Percentiles rank a stretch among this genome's conserved stretches.
Evolutionary conservation across 2,329 filamentous ascomycete genomes (phyloP).

Genomic region (Aspergillus sp.): DNA sequence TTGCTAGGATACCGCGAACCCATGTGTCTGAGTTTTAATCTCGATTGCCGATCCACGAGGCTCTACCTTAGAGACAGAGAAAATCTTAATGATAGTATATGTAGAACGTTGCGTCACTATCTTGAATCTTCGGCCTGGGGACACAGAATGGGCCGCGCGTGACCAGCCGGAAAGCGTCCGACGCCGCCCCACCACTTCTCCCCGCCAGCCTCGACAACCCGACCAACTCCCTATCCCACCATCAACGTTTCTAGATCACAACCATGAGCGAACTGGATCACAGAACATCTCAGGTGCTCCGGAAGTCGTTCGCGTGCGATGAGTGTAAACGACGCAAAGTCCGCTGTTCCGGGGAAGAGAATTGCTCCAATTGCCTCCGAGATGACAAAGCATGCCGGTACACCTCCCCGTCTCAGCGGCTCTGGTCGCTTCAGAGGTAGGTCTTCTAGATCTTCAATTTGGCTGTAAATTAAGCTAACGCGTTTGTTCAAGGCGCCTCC

Average conservation of each 20-base stretch:
- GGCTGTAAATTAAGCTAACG: neutral
- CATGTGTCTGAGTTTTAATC: neutral
- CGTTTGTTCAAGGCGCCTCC: constrained; percentile 9
- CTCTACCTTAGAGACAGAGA: no score
- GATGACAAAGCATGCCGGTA: constrained; percentile 19
- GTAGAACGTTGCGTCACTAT: no score
- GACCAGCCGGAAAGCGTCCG: no score
- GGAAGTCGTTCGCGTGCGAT: constrained; percentile 20
- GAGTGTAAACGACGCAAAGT: constrained; percentile 21
- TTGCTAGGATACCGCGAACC: constrained; percentile 1
- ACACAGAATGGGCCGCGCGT: no score
- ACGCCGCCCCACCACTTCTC: no score
- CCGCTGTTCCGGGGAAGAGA: constrained; percentile 20
- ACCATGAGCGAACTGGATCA: neutral
- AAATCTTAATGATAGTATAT: no score
- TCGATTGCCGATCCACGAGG: no score
- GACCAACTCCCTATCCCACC: neutral
- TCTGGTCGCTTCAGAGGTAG: constrained; percentile 17
- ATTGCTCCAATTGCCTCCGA: constrained; percentile 16
- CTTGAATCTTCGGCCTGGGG: no score
- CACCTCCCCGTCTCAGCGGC: constrained; percentile 17
- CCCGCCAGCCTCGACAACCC: neutral
- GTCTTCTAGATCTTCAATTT: neutral
- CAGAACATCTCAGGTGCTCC: constrained; percentile 10
- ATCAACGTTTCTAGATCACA: neutral